These are phyloP conservation scores for Serendipita sp. DNA, from an alignment of 768 basidiomycete genomes.

Conservation along the genomic window DNA sequence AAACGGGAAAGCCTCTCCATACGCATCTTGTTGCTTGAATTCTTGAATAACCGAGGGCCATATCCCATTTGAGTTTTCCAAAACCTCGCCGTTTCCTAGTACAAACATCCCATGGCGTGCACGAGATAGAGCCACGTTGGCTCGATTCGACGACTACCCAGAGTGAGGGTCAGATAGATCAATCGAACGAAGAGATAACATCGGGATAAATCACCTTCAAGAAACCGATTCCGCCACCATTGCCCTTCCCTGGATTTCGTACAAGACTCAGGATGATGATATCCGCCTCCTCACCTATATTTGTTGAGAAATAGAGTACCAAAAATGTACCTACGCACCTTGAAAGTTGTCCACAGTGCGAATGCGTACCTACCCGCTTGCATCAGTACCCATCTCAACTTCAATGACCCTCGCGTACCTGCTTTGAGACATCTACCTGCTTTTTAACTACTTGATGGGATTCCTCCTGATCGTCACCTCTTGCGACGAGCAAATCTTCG, in stretches of 20 bases:
- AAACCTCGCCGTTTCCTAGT: conserved; percentile 44
- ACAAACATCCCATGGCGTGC: conserved; percentile 61
- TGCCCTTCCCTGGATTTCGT: conserved; percentile 39
- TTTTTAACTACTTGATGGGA: conserved; percentile 18
- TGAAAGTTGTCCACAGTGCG: conserved; percentile 70
- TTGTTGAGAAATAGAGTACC: not conserved
- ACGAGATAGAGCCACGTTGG: conserved; percentile 50
- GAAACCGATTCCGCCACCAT: conserved; percentile 44
- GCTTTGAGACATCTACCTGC: conserved; percentile 35
- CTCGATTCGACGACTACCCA: conserved; percentile 18
- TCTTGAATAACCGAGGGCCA: conserved; percentile 44
- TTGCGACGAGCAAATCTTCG: conserved; percentile 36
- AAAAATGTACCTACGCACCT: conserved; percentile 17
- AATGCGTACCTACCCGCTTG: conserved; percentile 36
- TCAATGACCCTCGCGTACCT: conserved; percentile 23
- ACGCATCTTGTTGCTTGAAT: conserved; percentile 27
- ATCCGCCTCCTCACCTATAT: conserved; percentile 16
- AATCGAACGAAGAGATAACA: too few species aligned
- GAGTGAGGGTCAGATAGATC: not conserved
- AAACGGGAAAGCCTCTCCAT: conserved; percentile 40
- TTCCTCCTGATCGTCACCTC: conserved; percentile 21
- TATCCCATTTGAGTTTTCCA: conserved; percentile 33
- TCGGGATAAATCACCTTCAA: conserved; percentile 31
- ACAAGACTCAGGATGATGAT: conserved; percentile 63
- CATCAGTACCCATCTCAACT: not conserved